phyloP scores from a whole-genome alignment of 1,284 basidiomycete genomes.

The Jaminaea rosea region DNA sequence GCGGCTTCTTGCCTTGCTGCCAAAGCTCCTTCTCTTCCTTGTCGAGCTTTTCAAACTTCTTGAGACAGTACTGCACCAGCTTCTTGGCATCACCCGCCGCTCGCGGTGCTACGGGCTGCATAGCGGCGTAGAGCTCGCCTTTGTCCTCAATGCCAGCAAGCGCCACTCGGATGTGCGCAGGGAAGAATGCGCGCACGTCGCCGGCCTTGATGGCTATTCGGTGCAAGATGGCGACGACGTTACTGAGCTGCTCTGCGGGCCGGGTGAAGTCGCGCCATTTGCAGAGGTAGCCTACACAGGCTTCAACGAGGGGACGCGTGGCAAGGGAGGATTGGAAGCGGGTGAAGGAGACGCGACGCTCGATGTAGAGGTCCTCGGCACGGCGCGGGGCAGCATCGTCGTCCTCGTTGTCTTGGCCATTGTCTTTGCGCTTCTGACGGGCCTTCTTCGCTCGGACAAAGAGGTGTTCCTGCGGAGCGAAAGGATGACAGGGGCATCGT shows the following conservation, averaged over 20 bases:
- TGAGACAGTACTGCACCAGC: conserved; percentile 31
- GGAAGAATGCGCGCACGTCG: conserved; percentile 31
- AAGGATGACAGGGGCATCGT: too few relatives aligned
- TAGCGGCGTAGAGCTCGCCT: conserved; percentile 14
- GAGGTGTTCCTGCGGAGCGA: conserved; percentile 43
- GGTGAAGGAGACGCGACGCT: conserved; percentile 40
- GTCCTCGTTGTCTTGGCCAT: conserved; percentile 13
- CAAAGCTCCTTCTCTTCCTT: conserved; percentile 29
- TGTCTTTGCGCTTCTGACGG: conserved; percentile 3
- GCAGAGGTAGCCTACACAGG: conserved; percentile 30
- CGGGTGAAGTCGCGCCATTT: conserved; percentile 35
- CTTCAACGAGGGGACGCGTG: conserved; percentile 29
- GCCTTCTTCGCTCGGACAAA: conserved; percentile 34
- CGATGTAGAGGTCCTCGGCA: conserved; percentile 20
- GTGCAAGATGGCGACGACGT: conserved; percentile 38
- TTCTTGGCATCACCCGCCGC: conserved; percentile 20
- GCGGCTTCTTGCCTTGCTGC: conserved; percentile 23
- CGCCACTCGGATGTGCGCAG: conserved; percentile 14
- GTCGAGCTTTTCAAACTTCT: conserved; percentile 36
- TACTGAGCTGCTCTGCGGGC: conserved; percentile 26
- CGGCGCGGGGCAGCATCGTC: conserved; percentile 22
- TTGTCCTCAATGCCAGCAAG: conserved; percentile 22
- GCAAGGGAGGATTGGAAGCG: conserved; percentile 38
- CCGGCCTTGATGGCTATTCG: conserved; percentile 36
- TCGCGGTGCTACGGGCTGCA: conserved; percentile 6